Evolutionary conservation across 495 filamentous ascomycete species (phyloP), one percentile per base, ranked within the genome.

Genomic region (Venustampulla echinocandica): DNA sequence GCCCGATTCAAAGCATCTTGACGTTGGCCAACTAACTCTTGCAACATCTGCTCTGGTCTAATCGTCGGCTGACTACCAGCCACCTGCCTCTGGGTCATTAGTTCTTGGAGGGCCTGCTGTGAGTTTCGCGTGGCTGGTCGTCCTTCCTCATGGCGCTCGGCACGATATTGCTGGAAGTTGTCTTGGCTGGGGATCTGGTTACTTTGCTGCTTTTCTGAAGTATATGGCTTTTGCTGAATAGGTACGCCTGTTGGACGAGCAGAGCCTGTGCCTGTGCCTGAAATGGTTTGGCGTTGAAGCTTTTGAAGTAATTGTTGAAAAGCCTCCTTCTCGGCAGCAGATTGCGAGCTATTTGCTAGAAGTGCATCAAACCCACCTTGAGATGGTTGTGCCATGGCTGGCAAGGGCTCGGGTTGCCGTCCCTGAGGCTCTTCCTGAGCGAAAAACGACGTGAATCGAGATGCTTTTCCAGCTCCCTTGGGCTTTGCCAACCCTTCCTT

Each of bases 301-400:
- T 96, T 93, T 49, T 85, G 77, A 24, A 98, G 66, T 32, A 98
- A 82, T 36, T 81, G 78, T 49, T 90, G 82, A 61, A 98, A 98
- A 0, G 86, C 92, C 66, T 86, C 81, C 63, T 87, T 90, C 50
- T 98, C 90, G 18, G 84, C 81, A 47, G 73, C 72, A 28, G 44
- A 42, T 47, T 60, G 36, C n/a, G 34, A 14, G 23, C 21, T 37
- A 24, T 48, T 49, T 30, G 40, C n/a, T 46, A 55, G 50, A 14
- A 53, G 42, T 25, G 43, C 49, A 22, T 30, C 46, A 7, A 55
- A 4, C 4, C 53, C 49, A 30, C 32, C 32, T 41, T 42, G 36
- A 17, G 52, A 41, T n/a, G 51, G 51, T 24, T 46, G 45, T 27
- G 58, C 50, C 40, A 56, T 46, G 32, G 61, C 44, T 20, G 52